Evolutionary conservation across 257 asterid genomes (phyloP).

Genomic region (Solanum chmielewskii): DNA sequence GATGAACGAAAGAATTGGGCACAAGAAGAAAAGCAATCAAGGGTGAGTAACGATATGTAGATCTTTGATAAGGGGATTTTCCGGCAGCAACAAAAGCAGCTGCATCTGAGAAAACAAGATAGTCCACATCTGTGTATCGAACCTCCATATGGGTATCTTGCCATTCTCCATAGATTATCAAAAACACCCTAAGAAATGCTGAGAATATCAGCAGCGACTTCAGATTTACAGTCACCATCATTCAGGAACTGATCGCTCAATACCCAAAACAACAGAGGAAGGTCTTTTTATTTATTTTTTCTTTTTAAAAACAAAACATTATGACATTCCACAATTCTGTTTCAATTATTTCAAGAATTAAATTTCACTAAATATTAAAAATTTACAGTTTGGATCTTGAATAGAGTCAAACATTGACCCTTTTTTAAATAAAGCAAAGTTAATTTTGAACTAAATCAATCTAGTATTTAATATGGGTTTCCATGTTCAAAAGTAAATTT

Average conservation of each 20-base stretch:
- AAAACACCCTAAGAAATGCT: constrained; percentile 50
- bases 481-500: not conserved
- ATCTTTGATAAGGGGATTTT: constrained; percentile 79
- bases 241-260: not conserved
- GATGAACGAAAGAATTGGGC: constrained; percentile 76
- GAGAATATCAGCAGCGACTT: constrained; percentile 57
- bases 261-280: not conserved
- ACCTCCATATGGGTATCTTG: constrained; percentile 92
- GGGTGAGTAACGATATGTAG: constrained; percentile 93
- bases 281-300: not conserved
- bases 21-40: constrained; percentile 64
- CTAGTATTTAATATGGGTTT: not conserved
- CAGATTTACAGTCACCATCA: not conserved
- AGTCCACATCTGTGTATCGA: constrained; percentile 86
- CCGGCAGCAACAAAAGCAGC: constrained; percentile 68
- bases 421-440: not conserved
- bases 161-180: constrained; percentile 84
- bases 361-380: not conserved
- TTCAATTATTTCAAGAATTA: not conserved
- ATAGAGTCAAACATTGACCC: not conserved
- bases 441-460: not conserved
- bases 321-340: not conserved
- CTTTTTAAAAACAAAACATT: not conserved
- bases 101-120: constrained; percentile 88
- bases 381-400: not conserved